Conservation (phyloP, 805 yeast genomes). For the Nakazawaea wyomingensis region DNA sequence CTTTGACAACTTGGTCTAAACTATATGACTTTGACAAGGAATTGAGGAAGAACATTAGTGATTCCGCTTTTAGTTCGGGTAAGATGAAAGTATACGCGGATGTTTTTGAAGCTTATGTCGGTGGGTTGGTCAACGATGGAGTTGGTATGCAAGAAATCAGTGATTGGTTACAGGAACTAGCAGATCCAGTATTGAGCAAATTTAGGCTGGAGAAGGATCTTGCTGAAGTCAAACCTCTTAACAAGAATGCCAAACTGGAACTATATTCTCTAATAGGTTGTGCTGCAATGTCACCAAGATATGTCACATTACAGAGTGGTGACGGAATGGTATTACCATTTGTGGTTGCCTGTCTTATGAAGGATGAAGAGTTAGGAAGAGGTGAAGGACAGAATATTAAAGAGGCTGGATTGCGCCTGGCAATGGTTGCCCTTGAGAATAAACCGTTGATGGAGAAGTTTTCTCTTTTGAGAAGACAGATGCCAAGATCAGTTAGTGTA, state of each 20-base stretch:
- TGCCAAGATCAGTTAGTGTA: slow-evolving; percentile 30
- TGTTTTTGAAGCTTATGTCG: slow-evolving; percentile 90
- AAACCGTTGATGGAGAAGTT: slow-evolving; percentile 58
- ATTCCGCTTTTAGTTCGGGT: slow-evolving; percentile 40
- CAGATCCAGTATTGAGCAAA: slow-evolving; percentile 38
- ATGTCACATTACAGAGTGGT: slow-evolving; percentile 42
- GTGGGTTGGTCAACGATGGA: slow-evolving; percentile 68
- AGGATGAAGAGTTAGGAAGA: slow-evolving; percentile 59
- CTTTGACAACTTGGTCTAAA: slow-evolving; percentile 64
- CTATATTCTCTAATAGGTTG: slow-evolving; percentile 77
- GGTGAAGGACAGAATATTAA: slow-evolving; percentile 69
- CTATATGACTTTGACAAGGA: slow-evolving; percentile 60
- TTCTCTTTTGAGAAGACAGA: slow-evolving; percentile 48
- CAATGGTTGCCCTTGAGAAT: slow-evolving; percentile 68
- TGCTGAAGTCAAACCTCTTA: slow-evolving; percentile 32
- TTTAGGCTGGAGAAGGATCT: slow-evolving; percentile 28
- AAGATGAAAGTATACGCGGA: slow-evolving; percentile 78
- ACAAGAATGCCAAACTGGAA: slow-evolving; percentile 69
- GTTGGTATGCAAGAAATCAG: slow-evolving; percentile 40
- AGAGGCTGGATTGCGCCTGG: slow-evolving; percentile 82
- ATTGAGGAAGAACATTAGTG: slow-evolving; percentile 47
- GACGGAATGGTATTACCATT: slow-evolving; percentile 39
- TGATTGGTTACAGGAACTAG: slow-evolving; percentile 51
- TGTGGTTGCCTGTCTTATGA: slow-evolving; percentile 62
- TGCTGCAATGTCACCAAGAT: slow-evolving; percentile 59